These are phyloP conservation scores for Camellia japonica DNA, from an alignment of 148 eudicot genomes.

Conservation along the genomic window DNA sequence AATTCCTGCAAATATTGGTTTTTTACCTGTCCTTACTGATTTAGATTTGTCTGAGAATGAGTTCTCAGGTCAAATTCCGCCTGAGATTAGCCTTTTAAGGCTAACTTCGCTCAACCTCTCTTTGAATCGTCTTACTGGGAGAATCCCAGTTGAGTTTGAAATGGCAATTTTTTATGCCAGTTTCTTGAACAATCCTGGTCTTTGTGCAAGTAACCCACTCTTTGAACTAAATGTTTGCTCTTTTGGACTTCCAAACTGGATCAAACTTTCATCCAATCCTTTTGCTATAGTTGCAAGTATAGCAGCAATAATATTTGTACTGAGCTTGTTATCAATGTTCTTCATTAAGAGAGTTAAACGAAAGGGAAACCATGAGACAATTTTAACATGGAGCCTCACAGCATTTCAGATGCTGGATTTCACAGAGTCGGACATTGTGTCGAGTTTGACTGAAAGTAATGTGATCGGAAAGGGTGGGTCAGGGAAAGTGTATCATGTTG, in stretches of 20 bases:
- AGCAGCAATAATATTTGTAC: not conserved
- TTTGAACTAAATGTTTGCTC: not conserved
- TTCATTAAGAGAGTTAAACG: not conserved
- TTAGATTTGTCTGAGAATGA: not conserved
- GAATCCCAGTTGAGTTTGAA: not conserved
- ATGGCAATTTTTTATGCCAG: not conserved
- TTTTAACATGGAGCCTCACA: not conserved
- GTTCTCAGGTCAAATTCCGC: not conserved
- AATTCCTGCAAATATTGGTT: not conserved
- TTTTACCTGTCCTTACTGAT: slow-evolving; percentile 3
- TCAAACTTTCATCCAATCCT: not conserved
- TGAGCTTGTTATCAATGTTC: not conserved
- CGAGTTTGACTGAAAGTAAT: not conserved
- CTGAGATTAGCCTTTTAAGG: not conserved
- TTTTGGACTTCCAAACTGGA: not conserved
- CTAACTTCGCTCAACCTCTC: not conserved
- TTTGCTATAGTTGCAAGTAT: not conserved
- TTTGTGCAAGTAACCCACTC: not conserved
- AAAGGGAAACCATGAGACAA: not conserved
- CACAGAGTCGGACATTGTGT: not conserved
- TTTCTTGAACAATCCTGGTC: not conserved
- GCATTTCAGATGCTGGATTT: slow-evolving; percentile 4
- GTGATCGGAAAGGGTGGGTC: no score
- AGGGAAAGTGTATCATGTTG: no score
- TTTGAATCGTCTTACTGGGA: not conserved